Percentiles rank a stretch among this genome's conserved stretches.
Evolutionary conservation across 2,329 filamentous ascomycete species (phyloP).

Genomic region (Ascochyta clinopodiicola): DNA sequence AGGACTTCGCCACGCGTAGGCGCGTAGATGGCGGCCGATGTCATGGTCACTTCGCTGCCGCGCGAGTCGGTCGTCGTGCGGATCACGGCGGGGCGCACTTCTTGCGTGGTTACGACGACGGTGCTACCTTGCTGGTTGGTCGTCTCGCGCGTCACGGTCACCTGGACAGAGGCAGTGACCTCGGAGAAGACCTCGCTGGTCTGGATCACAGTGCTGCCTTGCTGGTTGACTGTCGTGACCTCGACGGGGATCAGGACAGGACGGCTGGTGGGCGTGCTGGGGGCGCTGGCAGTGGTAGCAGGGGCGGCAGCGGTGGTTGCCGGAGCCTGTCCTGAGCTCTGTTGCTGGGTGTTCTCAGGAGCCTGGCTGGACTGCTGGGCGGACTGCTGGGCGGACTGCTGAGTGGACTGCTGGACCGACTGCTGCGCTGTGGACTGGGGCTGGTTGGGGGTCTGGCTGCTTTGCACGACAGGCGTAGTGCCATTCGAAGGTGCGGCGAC

Average conservation of each 20-base stretch:
- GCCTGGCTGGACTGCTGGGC: conserved; percentile 6
- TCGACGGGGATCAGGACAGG: conserved; percentile 48
- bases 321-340: not conserved
- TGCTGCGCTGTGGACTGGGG: conserved; percentile 16
- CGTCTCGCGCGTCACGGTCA: conserved; percentile 43
- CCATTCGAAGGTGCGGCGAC: conserved; percentile 31
- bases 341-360: conserved; percentile 6
- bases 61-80: conserved; percentile 48
- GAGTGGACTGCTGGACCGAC: conserved; percentile 4
- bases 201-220: conserved; percentile 44
- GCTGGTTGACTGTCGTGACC: conserved; percentile 48
- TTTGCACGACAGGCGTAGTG: conserved; percentile 21
- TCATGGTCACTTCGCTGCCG: conserved; percentile 48
- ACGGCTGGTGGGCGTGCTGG: conserved; percentile 20
- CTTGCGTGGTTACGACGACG: conserved; percentile 41
- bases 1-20: conserved; percentile 50
- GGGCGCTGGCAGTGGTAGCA: conserved; percentile 3
- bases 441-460: conserved; percentile 15
- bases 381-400: conserved; percentile 9
- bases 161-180: conserved; percentile 48
- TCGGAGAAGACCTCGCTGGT: conserved; percentile 52
- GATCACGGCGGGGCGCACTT: conserved; percentile 48
- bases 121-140: conserved; percentile 50
- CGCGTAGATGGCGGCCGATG: conserved; percentile 40
- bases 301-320: conserved; percentile 1